Base-by-base conservation (phyloP, 1,139 yeast species). In the Geotrichum histeridarum region DNA sequence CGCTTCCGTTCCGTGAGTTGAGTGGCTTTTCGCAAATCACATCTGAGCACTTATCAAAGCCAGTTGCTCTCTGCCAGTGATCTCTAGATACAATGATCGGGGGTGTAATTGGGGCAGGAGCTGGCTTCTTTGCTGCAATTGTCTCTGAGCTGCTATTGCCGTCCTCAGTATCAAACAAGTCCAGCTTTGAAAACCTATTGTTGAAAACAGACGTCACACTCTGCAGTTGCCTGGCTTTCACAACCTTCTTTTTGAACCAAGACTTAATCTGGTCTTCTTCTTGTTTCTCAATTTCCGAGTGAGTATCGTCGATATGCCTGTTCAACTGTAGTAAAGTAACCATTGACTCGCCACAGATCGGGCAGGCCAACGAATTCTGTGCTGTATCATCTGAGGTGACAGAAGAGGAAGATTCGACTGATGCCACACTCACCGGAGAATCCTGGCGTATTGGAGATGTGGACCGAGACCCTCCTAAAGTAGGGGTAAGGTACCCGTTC, bases 231-330 rank as follows among this genome's bases (percentile, higher is more conserved):
- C 58, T 59, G 14, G 70, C 66, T 53, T 59, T 59, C 18, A 64
- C 66, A 11, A 67, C 67, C 46, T 64, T 61, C 48, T 63, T 62
- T 50, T 59, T 56, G 57, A 75, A 66, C 79, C 79, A 76, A 11
- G 72, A 65, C 54, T 67, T 68, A 35, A 74, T 63, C 50, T 74
- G 75, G 15, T 70, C 72, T 50, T 71, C 73, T 35, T 61, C 63
- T 9, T 55, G 60, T 49, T 59, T 57, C 30, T 61, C 67, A 42
- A 64, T 68, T 39, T 73, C 71, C 1, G 73, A 68, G 67, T 88
- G 96, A 4, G 70, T 77, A 56, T 79, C 86, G 65, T 88, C 96
- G 32, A 89, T 71, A 66, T 89, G 96, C 47, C 77, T 75, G 65
- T 86, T 86, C 58, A 88, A 72, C 58, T 81, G 85, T 17, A 66